Evolutionary conservation across 805 yeast genomes (phyloP), one percentile per base, ranked within the genome.

Genomic region (Ogataea glucozyma): DNA sequence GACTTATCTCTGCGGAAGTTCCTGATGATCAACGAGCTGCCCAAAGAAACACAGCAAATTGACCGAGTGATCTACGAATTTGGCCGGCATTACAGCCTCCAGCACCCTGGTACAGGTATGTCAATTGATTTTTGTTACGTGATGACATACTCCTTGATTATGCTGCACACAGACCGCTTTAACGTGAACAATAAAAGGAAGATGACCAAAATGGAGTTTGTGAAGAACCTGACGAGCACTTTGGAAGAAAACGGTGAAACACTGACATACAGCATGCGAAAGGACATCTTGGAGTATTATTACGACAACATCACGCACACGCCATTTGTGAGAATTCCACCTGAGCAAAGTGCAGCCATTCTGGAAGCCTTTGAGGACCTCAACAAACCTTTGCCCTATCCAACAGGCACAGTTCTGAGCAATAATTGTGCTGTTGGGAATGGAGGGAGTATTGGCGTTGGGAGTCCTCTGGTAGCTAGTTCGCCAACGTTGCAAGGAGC

Each of bases 11-110:
- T 85, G 39, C 64, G 90, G 31, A 76, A 74, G 50, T 72, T 85
- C 38, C 60, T 85, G 31, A 70, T 79, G 67, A 64, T 71, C 36
- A 71, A 79, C 43, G 78, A 78, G 41, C 63, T 85, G 19, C 93
- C 93, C 0, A 73, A 70, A 47, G 93, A 85, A 54, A 68, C 88
- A 0, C 91, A 85, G 57, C 90, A 85, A 55, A 85, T 85, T 38
- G 91, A 85, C 53, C 67, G 89, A 35, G 71, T 83, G 3, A 63
- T 85, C 30, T 76, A 75, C 40, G 72, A 72, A 23, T 81, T 85
- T 60, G 74, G 85, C 8, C 57, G 55, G 21, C 69, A 74, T 18
- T 85, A 79, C 58, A 71, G 70, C 46, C 56, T 62, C 21, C 71
- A 59, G 41, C 74, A 76, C 47, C 67, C 68, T 0, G 56, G 55